Conservation (phyloP, 176 grass and related monocot species). For the Aegilops sharonensis region DNA sequence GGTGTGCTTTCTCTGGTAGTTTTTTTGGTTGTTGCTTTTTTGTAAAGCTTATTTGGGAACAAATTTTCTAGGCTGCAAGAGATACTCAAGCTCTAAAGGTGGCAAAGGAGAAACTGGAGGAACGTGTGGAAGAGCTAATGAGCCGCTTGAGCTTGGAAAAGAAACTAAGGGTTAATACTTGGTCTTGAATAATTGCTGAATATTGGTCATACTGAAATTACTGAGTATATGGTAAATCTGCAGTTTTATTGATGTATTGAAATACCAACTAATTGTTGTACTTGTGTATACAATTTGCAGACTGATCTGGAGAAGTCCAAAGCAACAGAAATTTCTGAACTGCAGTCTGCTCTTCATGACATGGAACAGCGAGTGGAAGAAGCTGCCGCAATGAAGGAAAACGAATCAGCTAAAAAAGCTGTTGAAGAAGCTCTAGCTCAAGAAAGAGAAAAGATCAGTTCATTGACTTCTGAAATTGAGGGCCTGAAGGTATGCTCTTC, state of each 20-base stretch:
- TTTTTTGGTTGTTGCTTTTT: slow-evolving; percentile 8
- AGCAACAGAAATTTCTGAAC: slow-evolving; percentile 61
- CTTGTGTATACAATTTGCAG: slow-evolving; percentile 43
- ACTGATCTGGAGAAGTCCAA: slow-evolving; percentile 74
- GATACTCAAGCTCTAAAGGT: slow-evolving; percentile 80
- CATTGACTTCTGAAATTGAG: slow-evolving; percentile 57
- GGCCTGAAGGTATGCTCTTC: slow-evolving; percentile 45
- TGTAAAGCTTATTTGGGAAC: slow-evolving; percentile 21
- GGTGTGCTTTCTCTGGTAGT: slow-evolving; percentile 20
- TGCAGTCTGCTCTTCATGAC: slow-evolving; percentile 58
- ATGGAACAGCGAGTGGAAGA: slow-evolving; percentile 65
- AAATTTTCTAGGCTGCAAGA: slow-evolving; percentile 61
- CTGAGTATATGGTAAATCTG: neutral
- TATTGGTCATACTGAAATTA: slow-evolving; percentile 2
- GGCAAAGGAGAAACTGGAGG: slow-evolving; percentile 82
- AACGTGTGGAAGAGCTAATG: slow-evolving; percentile 72
- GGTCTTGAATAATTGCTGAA: slow-evolving; percentile 24
- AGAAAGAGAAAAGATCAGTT: slow-evolving; percentile 74
- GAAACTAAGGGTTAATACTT: slow-evolving; percentile 57
- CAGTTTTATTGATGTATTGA: slow-evolving; percentile 24
- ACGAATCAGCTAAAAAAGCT: slow-evolving; percentile 66
- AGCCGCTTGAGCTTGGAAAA: slow-evolving; percentile 52
- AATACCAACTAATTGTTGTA: slow-evolving; percentile 6
- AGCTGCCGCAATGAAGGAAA: slow-evolving; percentile 52
- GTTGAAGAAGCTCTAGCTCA: slow-evolving; percentile 69